Base-by-base conservation (phyloP, 257 asterid genomes). In the Apocynum venetum region DNA sequence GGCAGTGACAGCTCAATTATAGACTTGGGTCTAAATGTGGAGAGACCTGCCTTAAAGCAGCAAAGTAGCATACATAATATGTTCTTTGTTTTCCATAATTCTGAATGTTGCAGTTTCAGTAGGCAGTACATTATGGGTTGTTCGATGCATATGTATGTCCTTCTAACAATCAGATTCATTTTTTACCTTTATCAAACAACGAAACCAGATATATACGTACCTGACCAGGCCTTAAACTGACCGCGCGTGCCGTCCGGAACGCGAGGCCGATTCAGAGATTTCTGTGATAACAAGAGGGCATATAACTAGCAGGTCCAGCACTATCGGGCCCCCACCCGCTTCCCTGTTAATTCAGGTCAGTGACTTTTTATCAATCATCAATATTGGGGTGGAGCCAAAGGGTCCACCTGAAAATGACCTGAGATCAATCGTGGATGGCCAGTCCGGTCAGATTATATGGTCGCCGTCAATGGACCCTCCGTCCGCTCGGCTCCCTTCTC, bases 191-290 rank as follows among this genome's bases (percentile, higher is more conserved):
- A 9, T 66, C 67, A 61, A 72, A 64, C 49, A 78, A 73, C 47
- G 72, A 40, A 73, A 76, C 1, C 11, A 76, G 84, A 73, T 73
- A 53, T 76, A 66, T 69, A 64, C 78, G 83, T 75, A 84, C 88
- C 66, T 63, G 71, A 85, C 89, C 88, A 82, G 89, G 76, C 76
- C 77, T 68, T 66, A 69, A 75, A 81, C 93, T 87, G 96, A 89
- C 91, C 92, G 88, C 92, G 94, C 96, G 91, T 91, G 96, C 94
- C 91, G 94, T 87, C 93, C 94, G 96, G 93, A 85, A 82, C 77
- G 80, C 63, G 87, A 82, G 83, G 79, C 80, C 52, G 75, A n/a
- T 43, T 65, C 61, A 75, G 80, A 76, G 57, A 85, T 57, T 67
- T 63, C 47, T 44, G 43, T 72, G 83, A 72, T 82, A 84, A 75